These are phyloP conservation scores for Acer saccharum DNA, from an alignment of 345 rosid species.

Conservation along the genomic window DNA sequence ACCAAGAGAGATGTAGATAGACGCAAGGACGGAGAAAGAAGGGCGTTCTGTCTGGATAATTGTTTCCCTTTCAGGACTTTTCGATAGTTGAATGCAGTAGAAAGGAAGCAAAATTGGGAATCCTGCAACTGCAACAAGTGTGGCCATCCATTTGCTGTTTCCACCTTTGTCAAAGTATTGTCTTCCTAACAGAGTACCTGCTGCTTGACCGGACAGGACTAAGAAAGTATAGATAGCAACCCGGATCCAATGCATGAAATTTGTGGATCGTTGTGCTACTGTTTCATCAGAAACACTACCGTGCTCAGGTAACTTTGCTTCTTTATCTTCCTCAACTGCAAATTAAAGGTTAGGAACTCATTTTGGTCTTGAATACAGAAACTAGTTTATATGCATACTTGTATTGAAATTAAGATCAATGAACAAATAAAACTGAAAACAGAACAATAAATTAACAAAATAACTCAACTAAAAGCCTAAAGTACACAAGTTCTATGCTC, in stretches of 20 bases:
- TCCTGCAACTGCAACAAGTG: slow-evolving; percentile 37
- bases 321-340: slow-evolving; percentile 32
- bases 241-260: slow-evolving; percentile 27
- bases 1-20: slow-evolving; percentile 42
- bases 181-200: slow-evolving; percentile 39
- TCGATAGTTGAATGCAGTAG: slow-evolving; percentile 24
- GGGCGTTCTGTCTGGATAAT: slow-evolving; percentile 7
- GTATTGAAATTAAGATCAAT: neutral
- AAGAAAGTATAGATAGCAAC: slow-evolving; percentile 25
- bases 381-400: neutral
- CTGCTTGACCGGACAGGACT: slow-evolving; percentile 39
- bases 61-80: slow-evolving; percentile 20
- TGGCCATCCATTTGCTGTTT: slow-evolving; percentile 45
- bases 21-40: slow-evolving; percentile 23
- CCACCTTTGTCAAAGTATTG: slow-evolving; percentile 50
- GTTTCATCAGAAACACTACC: neutral
- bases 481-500: neutral
- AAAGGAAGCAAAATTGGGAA: slow-evolving; percentile 42
- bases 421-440: too few species aligned
- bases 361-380: neutral
- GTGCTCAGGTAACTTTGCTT: slow-evolving; percentile 15
- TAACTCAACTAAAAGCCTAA: neutral
- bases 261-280: slow-evolving; percentile 4
- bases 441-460: neutral
- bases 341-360: neutral